Percentiles rank a stretch among this genome's conserved stretches.
These are phyloP conservation scores for Hygrophorus pudorinus DNA, from an alignment of 768 basidiomycete genomes.

Conservation along the genomic window DNA sequence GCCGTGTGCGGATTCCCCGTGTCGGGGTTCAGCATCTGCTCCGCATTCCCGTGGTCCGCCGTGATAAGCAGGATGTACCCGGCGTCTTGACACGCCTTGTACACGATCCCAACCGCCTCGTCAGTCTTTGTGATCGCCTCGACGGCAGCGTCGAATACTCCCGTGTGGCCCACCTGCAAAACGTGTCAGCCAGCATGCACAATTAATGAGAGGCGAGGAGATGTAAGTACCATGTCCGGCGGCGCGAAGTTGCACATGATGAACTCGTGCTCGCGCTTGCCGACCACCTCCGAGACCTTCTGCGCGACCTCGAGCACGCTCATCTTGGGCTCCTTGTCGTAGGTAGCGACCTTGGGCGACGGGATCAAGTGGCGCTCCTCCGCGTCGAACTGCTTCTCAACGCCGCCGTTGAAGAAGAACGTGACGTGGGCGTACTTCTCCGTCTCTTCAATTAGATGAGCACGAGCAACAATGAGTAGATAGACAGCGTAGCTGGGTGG, in stretches of 20 bases:
- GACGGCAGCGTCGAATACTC: constrained; percentile 84
- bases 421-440: constrained; percentile 98
- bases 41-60: constrained; percentile 93
- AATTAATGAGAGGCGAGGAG: background rate
- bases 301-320: constrained; percentile 81
- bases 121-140: constrained; percentile 84
- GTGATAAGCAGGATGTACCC: constrained; percentile 86
- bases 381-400: constrained; percentile 79
- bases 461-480: too few species aligned
- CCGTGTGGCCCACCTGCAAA: constrained; percentile 82
- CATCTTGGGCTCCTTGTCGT: constrained; percentile 89
- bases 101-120: constrained; percentile 78
- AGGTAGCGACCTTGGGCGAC: constrained; percentile 90
- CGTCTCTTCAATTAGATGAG: too few species aligned
- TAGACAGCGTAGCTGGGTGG: too few species aligned
- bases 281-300: constrained; percentile 83
- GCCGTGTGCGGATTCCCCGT: constrained; percentile 87
- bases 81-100: constrained; percentile 73
- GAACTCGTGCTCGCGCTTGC: constrained; percentile 63
- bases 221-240: constrained; percentile 73
- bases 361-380: constrained; percentile 86
- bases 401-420: constrained; percentile 97
- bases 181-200: background rate
- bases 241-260: constrained; percentile 98
- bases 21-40: constrained; percentile 81